A percentile compares a stretch with the other conserved stretches of the same genome.
phyloP scores from a whole-genome alignment of 73 alveolate genomes.

The Tetrahymena malaccensis region DNA sequence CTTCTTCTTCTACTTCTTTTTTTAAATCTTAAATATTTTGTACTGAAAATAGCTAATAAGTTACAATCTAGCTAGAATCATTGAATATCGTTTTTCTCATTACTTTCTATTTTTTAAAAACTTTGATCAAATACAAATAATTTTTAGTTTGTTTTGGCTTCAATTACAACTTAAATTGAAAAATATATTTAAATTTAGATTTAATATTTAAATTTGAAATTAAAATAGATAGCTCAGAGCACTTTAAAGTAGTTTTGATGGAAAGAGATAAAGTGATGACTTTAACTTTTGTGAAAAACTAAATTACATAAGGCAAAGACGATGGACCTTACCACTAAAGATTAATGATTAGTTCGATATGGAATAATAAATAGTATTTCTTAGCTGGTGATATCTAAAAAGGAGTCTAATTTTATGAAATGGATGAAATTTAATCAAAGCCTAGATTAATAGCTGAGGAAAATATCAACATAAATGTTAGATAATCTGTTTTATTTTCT shows the following conservation, averaged over 20 bases:
- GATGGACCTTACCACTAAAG: background rate
- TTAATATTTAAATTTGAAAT: background rate
- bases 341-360: background rate
- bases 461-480: background rate
- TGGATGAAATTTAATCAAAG: background rate
- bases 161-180: too few species aligned
- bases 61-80: too few species aligned
- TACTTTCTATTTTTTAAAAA: too few species aligned
- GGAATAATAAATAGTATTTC: background rate
- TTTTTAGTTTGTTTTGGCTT: too few species aligned
- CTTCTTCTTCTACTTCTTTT: too few species aligned
- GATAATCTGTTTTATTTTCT: background rate
- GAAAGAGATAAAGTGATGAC: background rate
- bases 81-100: too few species aligned
- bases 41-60: too few species aligned
- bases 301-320: background rate
- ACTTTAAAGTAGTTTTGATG: background rate
- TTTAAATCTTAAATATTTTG: too few species aligned
- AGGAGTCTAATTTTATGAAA: background rate
- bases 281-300: background rate
- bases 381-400: background rate
- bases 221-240: background rate
- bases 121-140: too few species aligned
- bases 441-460: background rate
- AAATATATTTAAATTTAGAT: too few species aligned